A percentile compares a stretch with the other conserved stretches of the same genome.
Conservation (phyloP, 129 eudicot species). For the Lactuca sativa region DNA sequence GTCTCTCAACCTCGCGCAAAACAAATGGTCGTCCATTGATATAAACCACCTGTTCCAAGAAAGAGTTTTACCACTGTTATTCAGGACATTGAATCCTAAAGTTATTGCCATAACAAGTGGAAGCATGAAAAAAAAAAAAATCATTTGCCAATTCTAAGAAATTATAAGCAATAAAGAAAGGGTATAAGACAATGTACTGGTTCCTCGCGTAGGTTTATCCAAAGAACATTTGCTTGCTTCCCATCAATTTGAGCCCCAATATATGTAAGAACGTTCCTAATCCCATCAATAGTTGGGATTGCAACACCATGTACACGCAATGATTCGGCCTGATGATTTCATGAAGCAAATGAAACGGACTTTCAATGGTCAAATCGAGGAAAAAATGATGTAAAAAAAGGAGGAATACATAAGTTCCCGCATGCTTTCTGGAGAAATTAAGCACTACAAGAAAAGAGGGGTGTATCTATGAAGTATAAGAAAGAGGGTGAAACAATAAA, state of each 20-base stretch:
- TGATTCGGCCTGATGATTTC: slow-evolving; percentile 58
- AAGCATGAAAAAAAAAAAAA: slow-evolving; percentile 12
- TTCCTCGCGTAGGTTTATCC: slow-evolving; percentile 98
- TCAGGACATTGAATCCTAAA: background rate
- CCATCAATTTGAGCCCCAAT: slow-evolving; percentile 72
- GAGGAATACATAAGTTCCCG: too few relatives aligned
- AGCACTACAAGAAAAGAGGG: background rate
- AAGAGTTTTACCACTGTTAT: slow-evolving; percentile 3
- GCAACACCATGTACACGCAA: slow-evolving; percentile 94
- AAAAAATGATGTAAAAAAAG: too few relatives aligned
- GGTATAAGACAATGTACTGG: slow-evolving; percentile 48
- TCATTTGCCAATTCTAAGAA: background rate
- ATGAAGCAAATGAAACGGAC: background rate
- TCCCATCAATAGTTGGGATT: slow-evolving; percentile 89
- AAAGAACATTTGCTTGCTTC: slow-evolving; percentile 62
- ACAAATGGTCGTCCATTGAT: slow-evolving; percentile 98
- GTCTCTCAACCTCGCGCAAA: slow-evolving; percentile 95
- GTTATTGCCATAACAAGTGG: background rate
- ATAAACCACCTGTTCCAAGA: slow-evolving; percentile 72
- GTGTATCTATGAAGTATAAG: background rate
- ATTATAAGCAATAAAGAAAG: slow-evolving; percentile 8
- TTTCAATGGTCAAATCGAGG: too few relatives aligned
- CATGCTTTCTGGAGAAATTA: background rate
- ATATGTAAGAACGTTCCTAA: slow-evolving; percentile 79
- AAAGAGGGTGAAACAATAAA: background rate